Percentiles rank a stretch among this genome's conserved stretches.
Conservation (phyloP, 176 grass and related monocot genomes). For the Leersia perrieri region DNA sequence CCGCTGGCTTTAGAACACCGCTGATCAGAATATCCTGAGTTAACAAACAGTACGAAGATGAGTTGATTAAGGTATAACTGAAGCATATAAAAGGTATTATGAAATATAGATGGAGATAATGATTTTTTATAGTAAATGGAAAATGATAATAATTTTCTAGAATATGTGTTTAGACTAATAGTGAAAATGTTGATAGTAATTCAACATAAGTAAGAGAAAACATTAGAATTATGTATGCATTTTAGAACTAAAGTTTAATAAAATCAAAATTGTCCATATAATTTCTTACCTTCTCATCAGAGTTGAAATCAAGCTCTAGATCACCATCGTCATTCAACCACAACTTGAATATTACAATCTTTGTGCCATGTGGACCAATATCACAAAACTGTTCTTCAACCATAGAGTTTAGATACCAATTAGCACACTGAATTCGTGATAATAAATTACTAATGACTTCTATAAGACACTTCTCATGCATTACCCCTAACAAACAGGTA, state of each 20-base stretch:
- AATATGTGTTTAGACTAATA: too few species aligned
- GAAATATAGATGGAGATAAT: not conserved
- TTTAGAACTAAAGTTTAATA: constrained; percentile 16
- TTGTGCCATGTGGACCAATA: constrained; percentile 78
- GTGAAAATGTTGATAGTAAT: not conserved
- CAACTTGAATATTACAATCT: constrained; percentile 80
- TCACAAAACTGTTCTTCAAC: constrained; percentile 58
- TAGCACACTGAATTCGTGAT: not conserved
- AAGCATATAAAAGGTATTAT: not conserved
- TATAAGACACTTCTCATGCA: not conserved
- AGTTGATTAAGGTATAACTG: not conserved
- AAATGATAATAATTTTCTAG: not conserved
- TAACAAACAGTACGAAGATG: not conserved
- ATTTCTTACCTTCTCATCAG: constrained; percentile 38
- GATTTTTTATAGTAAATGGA: not conserved
- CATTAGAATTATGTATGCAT: not conserved
- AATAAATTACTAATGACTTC: not conserved
- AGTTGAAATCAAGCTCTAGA: constrained; percentile 76
- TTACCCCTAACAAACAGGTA: not conserved
- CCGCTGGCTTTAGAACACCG: constrained; percentile 43
- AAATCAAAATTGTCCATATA: not conserved
- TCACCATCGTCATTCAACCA: constrained; percentile 66
- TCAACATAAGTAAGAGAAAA: not conserved
- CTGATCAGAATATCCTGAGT: constrained; percentile 70
- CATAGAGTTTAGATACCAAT: constrained; percentile 30